phyloP scores from a whole-genome alignment of 1,139 yeast species.

The Kodamaea fungicola region DNA sequence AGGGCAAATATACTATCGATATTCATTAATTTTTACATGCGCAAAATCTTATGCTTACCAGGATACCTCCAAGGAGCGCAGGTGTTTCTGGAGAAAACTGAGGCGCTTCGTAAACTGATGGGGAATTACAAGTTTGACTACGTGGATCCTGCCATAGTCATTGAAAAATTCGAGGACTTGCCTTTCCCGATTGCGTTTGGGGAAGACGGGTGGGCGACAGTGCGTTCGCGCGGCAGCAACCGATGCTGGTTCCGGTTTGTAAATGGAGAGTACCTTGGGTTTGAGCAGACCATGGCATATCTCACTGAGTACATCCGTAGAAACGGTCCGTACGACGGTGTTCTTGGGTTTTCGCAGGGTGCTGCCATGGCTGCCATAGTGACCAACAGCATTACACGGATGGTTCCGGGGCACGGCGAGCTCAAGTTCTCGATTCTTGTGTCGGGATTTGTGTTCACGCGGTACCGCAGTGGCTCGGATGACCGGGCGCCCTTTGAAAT shows the following conservation, averaged over 20 bases:
- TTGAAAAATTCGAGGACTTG: constrained; percentile 20
- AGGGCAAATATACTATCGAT: constrained; percentile 8
- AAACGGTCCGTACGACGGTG: constrained; percentile 86
- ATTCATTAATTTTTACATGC: constrained; percentile 2
- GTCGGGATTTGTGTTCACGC: constrained; percentile 58
- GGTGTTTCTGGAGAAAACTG: constrained; percentile 72
- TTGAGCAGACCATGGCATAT: constrained; percentile 30
- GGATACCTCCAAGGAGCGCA: constrained; percentile 65
- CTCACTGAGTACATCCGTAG: constrained; percentile 53
- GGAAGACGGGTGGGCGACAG: constrained; percentile 24
- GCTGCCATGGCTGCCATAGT: constrained; percentile 74
- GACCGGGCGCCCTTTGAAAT: constrained; percentile 12
- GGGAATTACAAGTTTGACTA: constrained; percentile 42
- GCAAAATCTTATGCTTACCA: constrained; percentile 35
- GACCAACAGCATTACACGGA: constrained; percentile 38
- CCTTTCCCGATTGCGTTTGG: constrained; percentile 22
- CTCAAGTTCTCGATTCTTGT: constrained; percentile 50
- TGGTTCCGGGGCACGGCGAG: constrained; percentile 36
- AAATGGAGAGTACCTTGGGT: constrained; percentile 32
- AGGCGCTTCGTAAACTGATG: constrained; percentile 71
- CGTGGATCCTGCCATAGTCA: constrained; percentile 32
- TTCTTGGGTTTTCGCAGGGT: constrained; percentile 92
- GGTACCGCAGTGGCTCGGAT: constrained; percentile 15
- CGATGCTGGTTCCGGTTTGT: constrained; percentile 45
- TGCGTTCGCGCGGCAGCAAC: constrained; percentile 47